Base-by-base conservation (phyloP, 2,329 filamentous ascomycete genomes). In the Verticillium tricorpus region DNA sequence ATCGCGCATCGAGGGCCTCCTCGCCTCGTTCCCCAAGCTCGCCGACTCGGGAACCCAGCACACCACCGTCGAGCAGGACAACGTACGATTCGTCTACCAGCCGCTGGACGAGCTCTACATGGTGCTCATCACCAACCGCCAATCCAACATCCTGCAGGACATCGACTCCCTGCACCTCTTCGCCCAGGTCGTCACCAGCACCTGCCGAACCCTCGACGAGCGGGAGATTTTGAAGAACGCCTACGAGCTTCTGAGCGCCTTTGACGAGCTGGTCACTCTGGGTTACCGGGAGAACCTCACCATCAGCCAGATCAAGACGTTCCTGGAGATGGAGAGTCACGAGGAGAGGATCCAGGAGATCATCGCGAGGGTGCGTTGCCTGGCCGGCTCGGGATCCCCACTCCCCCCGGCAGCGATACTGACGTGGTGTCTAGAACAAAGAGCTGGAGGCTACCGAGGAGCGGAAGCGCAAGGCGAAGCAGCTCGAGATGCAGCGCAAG, bases 281-380 rank as follows among this genome's bases (percentile, higher is more conserved):
- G 95, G 95, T 14, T 98, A 99, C 79, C 82, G 95, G 72, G 95
- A 99, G 80, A 99, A 99, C 77, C 80, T 99, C 69, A 96, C 94
- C 28, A 86, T 99, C 70, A 92, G 89, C 77, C 96, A 99, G 79
- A 99, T 99, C 82, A 97, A 96, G 85, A 97, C 95, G 2, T 99
- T 99, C 83, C 78, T 99, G 69, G 96, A 98, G 73, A 99, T 99
- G 95, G 95, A 99, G 78, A 95, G 90, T 77, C 95, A 99, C 72
- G 96, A 99, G 78, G 95, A 99, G 83, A 89, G 95, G 73, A 98
- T 99, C 69, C 95, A 99, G 77, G 95, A 97, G 74, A 99, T 97
- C 66, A 97, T 97, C 73, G 92, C 93, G 65, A 85, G 92, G 74
- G 91, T 94, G 86, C 65, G 82, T 52, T 22, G 70, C 34, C 34